A percentile compares a stretch with the other conserved stretches of the same genome.
Evolutionary conservation across 768 basidiomycete species (phyloP).

Genomic region (Suillus brevipes): DNA sequence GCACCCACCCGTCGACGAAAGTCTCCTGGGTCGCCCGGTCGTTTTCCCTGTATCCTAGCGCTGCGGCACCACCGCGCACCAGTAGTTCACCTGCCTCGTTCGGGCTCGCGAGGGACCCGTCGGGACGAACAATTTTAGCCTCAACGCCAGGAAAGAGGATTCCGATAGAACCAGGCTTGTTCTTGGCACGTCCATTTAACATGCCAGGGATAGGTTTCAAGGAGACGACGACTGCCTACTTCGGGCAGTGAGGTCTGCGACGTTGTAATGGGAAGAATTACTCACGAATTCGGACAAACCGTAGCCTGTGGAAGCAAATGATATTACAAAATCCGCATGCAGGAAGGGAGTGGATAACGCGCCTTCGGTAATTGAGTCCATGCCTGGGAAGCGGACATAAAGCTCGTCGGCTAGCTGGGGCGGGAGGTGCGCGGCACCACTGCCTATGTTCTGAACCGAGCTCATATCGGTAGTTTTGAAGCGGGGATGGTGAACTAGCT

Average conservation of each 20-base stretch:
- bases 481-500: constrained; percentile 49
- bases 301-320: constrained; percentile 43
- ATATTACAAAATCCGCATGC: background rate
- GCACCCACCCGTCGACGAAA: constrained; percentile 69
- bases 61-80: constrained; percentile 49
- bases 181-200: constrained; percentile 39
- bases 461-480: constrained; percentile 48
- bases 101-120: constrained; percentile 48
- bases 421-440: constrained; percentile 63
- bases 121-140: constrained; percentile 52
- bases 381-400: constrained; percentile 28
- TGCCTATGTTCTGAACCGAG: constrained; percentile 38
- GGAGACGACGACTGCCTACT: constrained; percentile 27
- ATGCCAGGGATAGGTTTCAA: constrained; percentile 40
- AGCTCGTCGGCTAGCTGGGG: constrained; percentile 45
- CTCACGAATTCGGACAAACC: constrained; percentile 62
- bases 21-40: constrained; percentile 59
- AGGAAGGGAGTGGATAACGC: constrained; percentile 4
- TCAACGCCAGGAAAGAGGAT: constrained; percentile 59
- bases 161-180: constrained; percentile 44
- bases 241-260: background rate
- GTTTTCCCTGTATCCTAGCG: constrained; percentile 66
- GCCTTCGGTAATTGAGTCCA: constrained; percentile 43
- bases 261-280: constrained; percentile 6
- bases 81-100: constrained; percentile 64